phyloP scores from a whole-genome alignment of 192 early-diverging fungal species.

The Backusella australiensis region DNA sequence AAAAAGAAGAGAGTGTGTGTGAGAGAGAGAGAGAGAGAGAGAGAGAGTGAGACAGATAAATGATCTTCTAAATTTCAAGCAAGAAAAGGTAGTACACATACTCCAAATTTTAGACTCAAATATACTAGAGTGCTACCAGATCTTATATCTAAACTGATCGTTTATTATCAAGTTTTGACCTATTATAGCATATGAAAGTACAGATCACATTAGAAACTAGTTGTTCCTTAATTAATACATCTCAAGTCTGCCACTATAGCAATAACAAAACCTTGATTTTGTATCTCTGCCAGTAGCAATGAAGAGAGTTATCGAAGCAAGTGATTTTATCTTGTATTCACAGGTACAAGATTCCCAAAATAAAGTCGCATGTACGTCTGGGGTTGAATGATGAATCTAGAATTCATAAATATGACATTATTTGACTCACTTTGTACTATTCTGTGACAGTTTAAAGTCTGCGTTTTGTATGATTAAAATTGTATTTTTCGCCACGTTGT shows the following conservation, averaged over 20 bases:
- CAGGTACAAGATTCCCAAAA: background rate
- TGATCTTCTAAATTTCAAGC: background rate
- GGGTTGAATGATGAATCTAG: background rate
- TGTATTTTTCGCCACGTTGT: background rate
- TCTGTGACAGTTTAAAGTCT: background rate
- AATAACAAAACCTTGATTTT: background rate
- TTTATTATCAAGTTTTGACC: background rate
- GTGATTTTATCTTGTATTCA: conserved; percentile 2
- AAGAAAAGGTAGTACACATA: background rate
- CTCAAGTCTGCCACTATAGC: background rate
- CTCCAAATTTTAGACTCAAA: background rate
- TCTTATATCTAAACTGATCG: background rate
- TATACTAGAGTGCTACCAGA: background rate
- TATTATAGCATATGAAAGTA: background rate
- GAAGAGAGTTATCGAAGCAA: background rate
- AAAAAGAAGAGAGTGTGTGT: background rate
- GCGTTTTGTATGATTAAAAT: background rate
- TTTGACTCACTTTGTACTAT: background rate
- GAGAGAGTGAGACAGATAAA: background rate
- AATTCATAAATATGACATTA: background rate
- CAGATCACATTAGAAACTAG: background rate
- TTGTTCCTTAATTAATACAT: background rate
- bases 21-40: background rate
- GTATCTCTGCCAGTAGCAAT: background rate
- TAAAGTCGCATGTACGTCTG: background rate